Evolutionary conservation across 441 rosid species (phyloP).

Genomic region (Syzygium malaccense): DNA sequence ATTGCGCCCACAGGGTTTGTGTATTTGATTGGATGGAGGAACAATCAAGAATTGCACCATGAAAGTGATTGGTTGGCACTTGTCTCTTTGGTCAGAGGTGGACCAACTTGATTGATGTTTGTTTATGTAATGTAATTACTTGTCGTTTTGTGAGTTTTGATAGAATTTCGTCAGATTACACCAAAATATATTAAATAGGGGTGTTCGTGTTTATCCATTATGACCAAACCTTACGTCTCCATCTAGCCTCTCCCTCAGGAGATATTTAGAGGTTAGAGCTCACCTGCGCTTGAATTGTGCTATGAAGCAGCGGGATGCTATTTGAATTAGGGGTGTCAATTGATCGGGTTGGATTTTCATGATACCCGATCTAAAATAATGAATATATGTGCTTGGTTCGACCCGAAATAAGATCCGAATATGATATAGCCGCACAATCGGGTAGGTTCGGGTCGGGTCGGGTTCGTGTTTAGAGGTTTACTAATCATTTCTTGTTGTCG

Average conservation of each 20-base stretch:
- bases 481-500: no score
- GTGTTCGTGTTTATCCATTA: background rate
- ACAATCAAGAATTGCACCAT: background rate
- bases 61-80: background rate
- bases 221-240: background rate
- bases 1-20: background rate
- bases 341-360: no score
- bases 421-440: no score
- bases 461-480: no score
- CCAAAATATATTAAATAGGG: background rate
- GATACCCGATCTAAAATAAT: no score
- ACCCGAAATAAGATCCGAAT: no score
- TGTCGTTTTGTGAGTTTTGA: background rate
- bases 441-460: no score
- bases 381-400: no score
- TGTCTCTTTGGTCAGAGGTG: no score
- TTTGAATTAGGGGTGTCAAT: no score
- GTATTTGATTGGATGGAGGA: background rate
- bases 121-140: background rate
- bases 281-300: background rate
- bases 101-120: no score
- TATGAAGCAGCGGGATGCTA: background rate
- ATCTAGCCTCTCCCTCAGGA: background rate
- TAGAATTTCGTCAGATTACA: background rate
- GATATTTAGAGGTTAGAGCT: background rate